Conservation (phyloP, 176 grass and related monocot species). For the Pontederia paniculata region DNA sequence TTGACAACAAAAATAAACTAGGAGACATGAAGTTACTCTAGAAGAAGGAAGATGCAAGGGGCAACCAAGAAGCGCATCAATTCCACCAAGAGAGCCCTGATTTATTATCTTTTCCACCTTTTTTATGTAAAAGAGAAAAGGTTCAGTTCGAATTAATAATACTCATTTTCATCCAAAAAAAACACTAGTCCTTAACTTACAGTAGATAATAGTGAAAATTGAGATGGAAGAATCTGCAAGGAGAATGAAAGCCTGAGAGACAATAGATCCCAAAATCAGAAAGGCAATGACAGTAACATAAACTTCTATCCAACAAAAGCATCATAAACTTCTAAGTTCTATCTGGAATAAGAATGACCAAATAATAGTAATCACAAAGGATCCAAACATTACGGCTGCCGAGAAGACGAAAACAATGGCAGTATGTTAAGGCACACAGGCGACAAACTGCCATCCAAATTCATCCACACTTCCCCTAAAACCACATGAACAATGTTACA, state of each 20-base stretch:
- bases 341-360: conserved; percentile 6
- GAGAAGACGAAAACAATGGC: conserved; percentile 37
- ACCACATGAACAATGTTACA: conserved; percentile 19
- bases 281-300: background rate
- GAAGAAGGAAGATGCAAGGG: conserved; percentile 82
- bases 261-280: no score
- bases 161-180: conserved; percentile 26
- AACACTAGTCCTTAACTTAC: conserved; percentile 32
- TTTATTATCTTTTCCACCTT: conserved; percentile 55
- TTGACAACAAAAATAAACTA: no score
- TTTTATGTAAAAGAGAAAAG: conserved; percentile 14
- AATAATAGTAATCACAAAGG: conserved; percentile 19
- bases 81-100: conserved; percentile 84
- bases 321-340: conserved; percentile 3
- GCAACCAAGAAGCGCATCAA: conserved; percentile 85
- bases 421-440: conserved; percentile 87
- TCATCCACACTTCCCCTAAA: conserved; percentile 95
- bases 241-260: conserved; percentile 46
- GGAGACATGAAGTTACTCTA: conserved; percentile 24
- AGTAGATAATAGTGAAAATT: conserved; percentile 56
- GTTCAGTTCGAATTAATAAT: conserved; percentile 8
- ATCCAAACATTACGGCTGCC: conserved; percentile 37
- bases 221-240: conserved; percentile 56
- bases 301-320: conserved; percentile 17
- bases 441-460: conserved; percentile 75